Evolutionary conservation across 495 filamentous ascomycete species (phyloP).

Genomic region (Penicillium verhagenii): DNA sequence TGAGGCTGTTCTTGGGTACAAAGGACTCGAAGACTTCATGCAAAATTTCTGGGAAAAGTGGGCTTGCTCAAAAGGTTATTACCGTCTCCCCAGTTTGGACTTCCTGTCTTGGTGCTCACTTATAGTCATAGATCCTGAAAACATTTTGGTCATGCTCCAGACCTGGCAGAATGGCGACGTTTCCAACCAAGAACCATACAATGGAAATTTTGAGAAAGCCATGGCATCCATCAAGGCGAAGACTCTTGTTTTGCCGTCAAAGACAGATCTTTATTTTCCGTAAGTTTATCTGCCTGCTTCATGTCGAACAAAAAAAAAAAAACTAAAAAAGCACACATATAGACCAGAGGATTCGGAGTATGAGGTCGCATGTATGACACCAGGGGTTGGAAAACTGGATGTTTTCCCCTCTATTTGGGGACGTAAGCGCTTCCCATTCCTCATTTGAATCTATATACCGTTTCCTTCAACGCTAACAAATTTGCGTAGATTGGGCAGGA

Average conservation of each 20-base stretch:
- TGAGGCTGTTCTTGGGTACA: conserved; percentile 57
- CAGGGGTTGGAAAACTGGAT: conserved; percentile 56
- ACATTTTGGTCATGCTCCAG: conserved; percentile 63
- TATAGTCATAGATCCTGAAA: conserved; percentile 55
- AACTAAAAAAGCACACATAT: conserved; percentile 17
- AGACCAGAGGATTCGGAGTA: conserved; percentile 68
- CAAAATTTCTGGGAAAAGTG: conserved; percentile 70
- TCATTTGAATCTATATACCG: background rate
- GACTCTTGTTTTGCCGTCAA: conserved; percentile 59
- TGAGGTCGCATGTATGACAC: conserved; percentile 63
- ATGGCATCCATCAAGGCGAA: conserved; percentile 68
- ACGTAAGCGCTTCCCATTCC: conserved; percentile 45
- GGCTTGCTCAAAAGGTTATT: conserved; percentile 60
- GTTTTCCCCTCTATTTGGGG: conserved; percentile 68
- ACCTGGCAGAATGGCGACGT: conserved; percentile 75
- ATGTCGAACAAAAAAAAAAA: background rate
- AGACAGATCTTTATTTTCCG: conserved; percentile 76
- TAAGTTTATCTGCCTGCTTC: conserved; percentile 29
- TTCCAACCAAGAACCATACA: conserved; percentile 60
- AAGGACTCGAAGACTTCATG: conserved; percentile 67
- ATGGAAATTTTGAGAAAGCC: conserved; percentile 62
- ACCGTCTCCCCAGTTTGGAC: background rate
- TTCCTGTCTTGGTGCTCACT: background rate
- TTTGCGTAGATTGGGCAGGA: conserved; percentile 50
- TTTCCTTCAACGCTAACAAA: conserved; percentile 14